These are phyloP conservation scores for Ehretia macrophylla DNA, from an alignment of 257 asterid genomes.

Conservation along the genomic window DNA sequence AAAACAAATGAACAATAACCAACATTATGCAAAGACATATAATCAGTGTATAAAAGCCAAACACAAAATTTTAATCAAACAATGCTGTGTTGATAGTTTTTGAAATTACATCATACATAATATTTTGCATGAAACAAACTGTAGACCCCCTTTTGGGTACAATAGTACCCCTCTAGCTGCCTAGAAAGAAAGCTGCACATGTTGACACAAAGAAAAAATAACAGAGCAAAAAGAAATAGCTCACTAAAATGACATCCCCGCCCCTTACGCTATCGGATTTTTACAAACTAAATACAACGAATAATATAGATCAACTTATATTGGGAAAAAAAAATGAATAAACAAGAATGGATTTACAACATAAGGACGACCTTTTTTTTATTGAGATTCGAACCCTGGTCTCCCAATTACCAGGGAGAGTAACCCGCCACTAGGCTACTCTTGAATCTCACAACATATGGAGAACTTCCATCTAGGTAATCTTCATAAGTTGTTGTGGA, in stretches of 20 bases:
- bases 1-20: not conserved
- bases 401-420: too few relatives aligned
- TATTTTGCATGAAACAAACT: not conserved
- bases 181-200: slow-evolving; percentile 1
- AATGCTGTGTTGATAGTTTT: not conserved
- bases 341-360: slow-evolving; percentile 4
- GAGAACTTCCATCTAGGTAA: slow-evolving; percentile 2
- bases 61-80: not conserved
- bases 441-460: slow-evolving; percentile 54
- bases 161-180: not conserved
- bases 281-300: not conserved
- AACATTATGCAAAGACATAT: not conserved
- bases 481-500: slow-evolving; percentile 12
- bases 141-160: not conserved
- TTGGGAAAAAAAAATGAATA: not conserved
- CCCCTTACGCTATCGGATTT: not conserved
- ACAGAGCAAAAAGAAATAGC: slow-evolving; percentile 3
- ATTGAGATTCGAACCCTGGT: too few relatives aligned
- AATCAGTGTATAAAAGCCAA: too few relatives aligned
- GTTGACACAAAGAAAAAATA: not conserved
- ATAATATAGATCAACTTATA: not conserved
- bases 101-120: not conserved
- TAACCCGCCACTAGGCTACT: too few relatives aligned
- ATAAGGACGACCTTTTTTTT: too few relatives aligned
- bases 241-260: not conserved